Evolutionary conservation across 345 rosid genomes (phyloP).

Genomic region (Diplotaxis tenuifolia): DNA sequence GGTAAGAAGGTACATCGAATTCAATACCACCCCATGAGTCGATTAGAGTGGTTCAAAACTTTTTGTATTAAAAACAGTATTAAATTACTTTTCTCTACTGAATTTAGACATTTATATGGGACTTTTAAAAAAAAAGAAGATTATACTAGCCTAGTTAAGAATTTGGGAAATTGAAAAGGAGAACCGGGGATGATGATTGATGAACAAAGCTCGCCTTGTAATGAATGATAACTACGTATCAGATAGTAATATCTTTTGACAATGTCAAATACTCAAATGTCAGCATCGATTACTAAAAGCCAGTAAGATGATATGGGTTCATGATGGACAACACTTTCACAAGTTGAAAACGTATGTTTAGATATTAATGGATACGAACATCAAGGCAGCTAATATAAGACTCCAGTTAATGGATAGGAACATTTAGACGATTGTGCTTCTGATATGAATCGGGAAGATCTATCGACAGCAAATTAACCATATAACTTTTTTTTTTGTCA

Average conservation of each 20-base stretch:
- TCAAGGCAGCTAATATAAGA: neutral
- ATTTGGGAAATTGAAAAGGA: neutral
- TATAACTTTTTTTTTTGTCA: no score
- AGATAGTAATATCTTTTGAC: neutral
- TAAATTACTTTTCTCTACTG: neutral
- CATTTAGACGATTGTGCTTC: neutral
- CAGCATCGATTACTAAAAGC: constrained; percentile 12
- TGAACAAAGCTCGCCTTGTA: constrained; percentile 13
- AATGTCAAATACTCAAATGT: neutral
- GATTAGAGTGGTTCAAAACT: constrained; percentile 12
- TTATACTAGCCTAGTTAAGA: neutral
- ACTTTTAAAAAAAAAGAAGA: neutral
- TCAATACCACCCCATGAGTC: constrained; percentile 35
- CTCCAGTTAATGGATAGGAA: neutral
- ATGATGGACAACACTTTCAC: constrained; percentile 8
- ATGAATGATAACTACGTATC: constrained; percentile 11
- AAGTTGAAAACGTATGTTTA: constrained; percentile 5
- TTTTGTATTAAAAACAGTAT: neutral
- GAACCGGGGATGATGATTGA: neutral
- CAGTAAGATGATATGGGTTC: constrained; percentile 14
- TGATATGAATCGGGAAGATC: neutral
- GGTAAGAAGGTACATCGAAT: constrained; percentile 44
- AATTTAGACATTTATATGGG: neutral
- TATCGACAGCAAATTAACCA: neutral
- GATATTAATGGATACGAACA: neutral